Base-by-base conservation (phyloP, 1,284 basidiomycete species). In the Trametes sp. region DNA sequence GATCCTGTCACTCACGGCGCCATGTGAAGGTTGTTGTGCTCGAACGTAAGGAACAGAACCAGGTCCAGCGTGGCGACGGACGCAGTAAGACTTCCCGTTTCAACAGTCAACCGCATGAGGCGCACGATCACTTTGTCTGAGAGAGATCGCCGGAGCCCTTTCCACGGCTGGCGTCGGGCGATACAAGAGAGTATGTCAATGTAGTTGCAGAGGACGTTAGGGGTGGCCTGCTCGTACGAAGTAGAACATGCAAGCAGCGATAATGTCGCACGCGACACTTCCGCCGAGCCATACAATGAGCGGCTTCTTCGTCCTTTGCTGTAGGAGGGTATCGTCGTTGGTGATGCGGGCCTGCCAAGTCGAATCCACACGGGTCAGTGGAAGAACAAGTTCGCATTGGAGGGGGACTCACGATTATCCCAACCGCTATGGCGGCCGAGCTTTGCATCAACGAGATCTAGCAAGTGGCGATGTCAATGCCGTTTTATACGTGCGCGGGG, bases 1-100 rank as follows among this genome's bases (percentile, higher is more conserved):
- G 14, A 21, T 19, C n/a, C 19, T 23, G 23, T 46, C 19, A 54
- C 58, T 48, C 38, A 59, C 42, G 64, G 61, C 0, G 49, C 28
- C 33, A 65, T 33, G 38, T 68, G 63, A 5, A 55, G 51, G 49
- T 65, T 58, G 48, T 63, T 68, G 41, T 61, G 51, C 49, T 56
- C 33, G 49, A 45, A 65, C 3, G 28, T 41, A 2, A 61, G 33
- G 46, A 64, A 68, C 5, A 68, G 38, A 9, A 51, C 31, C 16
- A 60, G 52, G 24, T 63, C 63, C 6, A 68, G 16, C 14, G 35
- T 54, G 2, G 66, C 63, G 23, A 68, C 28, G 24, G 54, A 54
- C 4, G 63, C 66, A 49, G 62, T 63, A 0, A 57, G 42, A 2
- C 54, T 26, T 1, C 66, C 66, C 0, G 63, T 65, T 41, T 60